phyloP scores from a whole-genome alignment of 805 yeast species.

The Debaryomyces maramus region DNA sequence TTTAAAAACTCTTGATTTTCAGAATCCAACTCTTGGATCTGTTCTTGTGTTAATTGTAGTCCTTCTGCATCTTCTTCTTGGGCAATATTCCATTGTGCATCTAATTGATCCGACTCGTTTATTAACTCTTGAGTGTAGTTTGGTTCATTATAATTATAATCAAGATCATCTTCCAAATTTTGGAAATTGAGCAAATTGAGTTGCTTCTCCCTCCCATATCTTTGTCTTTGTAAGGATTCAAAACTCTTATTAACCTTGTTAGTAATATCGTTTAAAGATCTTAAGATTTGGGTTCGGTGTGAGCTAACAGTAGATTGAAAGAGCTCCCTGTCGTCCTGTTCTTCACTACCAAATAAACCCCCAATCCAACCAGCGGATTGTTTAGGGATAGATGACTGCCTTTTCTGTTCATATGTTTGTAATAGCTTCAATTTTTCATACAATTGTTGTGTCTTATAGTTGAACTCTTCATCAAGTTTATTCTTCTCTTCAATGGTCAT shows the following conservation, averaged over 20 bases:
- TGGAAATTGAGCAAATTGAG: conserved; percentile 40
- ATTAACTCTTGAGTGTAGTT: background rate
- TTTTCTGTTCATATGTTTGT: conserved; percentile 51
- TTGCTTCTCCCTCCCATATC: conserved; percentile 43
- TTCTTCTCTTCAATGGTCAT: conserved; percentile 52
- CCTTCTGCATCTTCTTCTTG: conserved; percentile 14
- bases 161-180: conserved; percentile 38
- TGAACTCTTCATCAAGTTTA: conserved; percentile 55
- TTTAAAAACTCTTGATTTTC: conserved; percentile 60
- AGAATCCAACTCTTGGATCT: conserved; percentile 53
- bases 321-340: conserved; percentile 33
- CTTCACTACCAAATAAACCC: conserved; percentile 27
- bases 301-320: conserved; percentile 39
- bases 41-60: conserved; percentile 46
- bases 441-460: conserved; percentile 51
- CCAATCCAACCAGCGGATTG: conserved; percentile 15
- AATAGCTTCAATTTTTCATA: conserved; percentile 50
- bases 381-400: conserved; percentile 26
- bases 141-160: conserved; percentile 7
- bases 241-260: conserved; percentile 45
- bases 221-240: conserved; percentile 48
- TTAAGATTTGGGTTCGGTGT: conserved; percentile 51
- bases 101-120: conserved; percentile 9
- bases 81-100: conserved; percentile 5
- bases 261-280: conserved; percentile 47